Conservation (phyloP, 179 eudicot species). For the Dionaea muscipula region DNA sequence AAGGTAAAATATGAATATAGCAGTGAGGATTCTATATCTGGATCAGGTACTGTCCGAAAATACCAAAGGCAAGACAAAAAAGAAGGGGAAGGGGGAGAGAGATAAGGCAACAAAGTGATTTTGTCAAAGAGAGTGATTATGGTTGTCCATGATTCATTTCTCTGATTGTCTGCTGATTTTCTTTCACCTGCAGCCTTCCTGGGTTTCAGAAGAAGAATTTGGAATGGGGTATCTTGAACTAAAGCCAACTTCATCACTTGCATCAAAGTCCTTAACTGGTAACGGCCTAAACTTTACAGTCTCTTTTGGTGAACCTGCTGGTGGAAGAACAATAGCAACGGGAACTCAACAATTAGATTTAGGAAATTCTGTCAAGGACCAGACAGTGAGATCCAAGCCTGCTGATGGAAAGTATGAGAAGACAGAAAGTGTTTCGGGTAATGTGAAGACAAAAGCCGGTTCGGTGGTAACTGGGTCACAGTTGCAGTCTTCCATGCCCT, state of each 20-base stretch:
- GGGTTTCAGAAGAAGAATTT: conserved; percentile 98
- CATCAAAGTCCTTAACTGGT: conserved; percentile 38
- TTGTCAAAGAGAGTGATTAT: not conserved
- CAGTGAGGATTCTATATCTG: not conserved
- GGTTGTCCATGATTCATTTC: not conserved
- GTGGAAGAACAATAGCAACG: conserved; percentile 34
- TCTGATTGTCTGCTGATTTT: not conserved
- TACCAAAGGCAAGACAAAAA: not conserved
- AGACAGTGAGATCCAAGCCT: conserved; percentile 30
- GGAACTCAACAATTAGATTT: conserved; percentile 48
- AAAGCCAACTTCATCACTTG: conserved; percentile 54
- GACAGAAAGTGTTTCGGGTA: conserved; percentile 34
- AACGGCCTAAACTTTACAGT: conserved; percentile 28
- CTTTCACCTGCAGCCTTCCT: conserved; percentile 45
- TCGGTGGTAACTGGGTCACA: conserved; percentile 39
- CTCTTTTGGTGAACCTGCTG: conserved; percentile 36
- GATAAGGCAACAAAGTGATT: not conserved
- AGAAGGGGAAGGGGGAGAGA: not conserved
- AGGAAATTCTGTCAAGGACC: conserved; percentile 43
- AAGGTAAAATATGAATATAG: conserved; percentile 41
- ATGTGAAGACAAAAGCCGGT: conserved; percentile 34
- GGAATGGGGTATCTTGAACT: conserved; percentile 92
- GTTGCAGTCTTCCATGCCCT: conserved; percentile 17
- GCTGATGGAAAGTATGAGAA: conserved; percentile 47
- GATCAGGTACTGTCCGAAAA: not conserved